A percentile compares a stretch with the other conserved stretches of the same genome.
These are phyloP conservation scores for Lactarius evosmus DNA, from an alignment of 768 basidiomycete genomes.

Conservation along the genomic window DNA sequence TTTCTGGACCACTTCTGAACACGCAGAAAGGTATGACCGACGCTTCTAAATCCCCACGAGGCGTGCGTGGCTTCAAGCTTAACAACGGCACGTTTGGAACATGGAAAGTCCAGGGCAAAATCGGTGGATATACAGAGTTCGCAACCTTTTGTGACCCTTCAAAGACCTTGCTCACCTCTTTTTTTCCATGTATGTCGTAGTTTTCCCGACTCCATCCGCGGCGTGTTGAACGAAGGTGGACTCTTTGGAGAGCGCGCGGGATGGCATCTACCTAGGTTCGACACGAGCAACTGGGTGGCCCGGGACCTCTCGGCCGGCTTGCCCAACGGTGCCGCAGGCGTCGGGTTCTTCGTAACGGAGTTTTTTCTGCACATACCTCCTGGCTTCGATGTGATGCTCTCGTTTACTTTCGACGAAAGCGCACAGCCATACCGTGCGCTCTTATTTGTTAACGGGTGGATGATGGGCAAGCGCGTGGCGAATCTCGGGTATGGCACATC, in stretches of 20 bases:
- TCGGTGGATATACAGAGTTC: constrained; percentile 43
- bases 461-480: constrained; percentile 66
- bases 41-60: constrained; percentile 68
- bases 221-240: constrained; percentile 47
- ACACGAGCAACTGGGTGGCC: constrained; percentile 55
- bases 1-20: neutral
- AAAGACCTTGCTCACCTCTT: neutral
- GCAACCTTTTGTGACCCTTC: constrained; percentile 6
- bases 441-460: constrained; percentile 85
- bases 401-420: constrained; percentile 64
- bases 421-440: constrained; percentile 68
- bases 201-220: constrained; percentile 62
- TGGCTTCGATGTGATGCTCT: constrained; percentile 64
- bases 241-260: constrained; percentile 43
- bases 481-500: constrained; percentile 32
- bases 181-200: constrained; percentile 38
- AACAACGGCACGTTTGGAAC: constrained; percentile 46
- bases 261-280: constrained; percentile 57
- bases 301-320: constrained; percentile 59
- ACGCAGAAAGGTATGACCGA: constrained; percentile 41
- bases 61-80: constrained; percentile 74
- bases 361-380: constrained; percentile 59
- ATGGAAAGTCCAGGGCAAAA: constrained; percentile 48
- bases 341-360: constrained; percentile 79
- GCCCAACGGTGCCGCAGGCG: constrained; percentile 55